These are phyloP conservation scores for Otatea glauca DNA, from an alignment of 176 grass and related monocot genomes.

Conservation along the genomic window DNA sequence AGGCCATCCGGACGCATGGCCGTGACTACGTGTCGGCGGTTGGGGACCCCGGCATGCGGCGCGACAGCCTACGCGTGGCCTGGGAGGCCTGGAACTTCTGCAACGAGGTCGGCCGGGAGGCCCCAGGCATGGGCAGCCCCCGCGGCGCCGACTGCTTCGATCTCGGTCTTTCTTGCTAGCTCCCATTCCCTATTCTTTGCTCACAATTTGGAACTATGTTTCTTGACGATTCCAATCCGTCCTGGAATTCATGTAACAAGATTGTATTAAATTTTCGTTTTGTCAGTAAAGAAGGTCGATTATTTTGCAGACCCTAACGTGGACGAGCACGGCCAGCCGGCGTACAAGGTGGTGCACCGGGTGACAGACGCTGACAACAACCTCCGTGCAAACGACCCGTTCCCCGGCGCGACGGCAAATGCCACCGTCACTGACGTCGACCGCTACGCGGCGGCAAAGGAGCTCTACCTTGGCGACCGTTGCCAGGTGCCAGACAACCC, in stretches of 20 bases:
- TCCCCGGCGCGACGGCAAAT: conserved; percentile 23
- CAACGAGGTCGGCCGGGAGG: conserved; percentile 90
- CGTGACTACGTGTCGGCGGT: conserved; percentile 60
- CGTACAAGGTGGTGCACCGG: conserved; percentile 55
- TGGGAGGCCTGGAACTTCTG: conserved; percentile 98
- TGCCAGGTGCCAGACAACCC: conserved; percentile 67
- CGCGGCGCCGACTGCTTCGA: conserved; percentile 92
- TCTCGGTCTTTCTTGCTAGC: conserved; percentile 45
- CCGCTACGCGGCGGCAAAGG: conserved; percentile 69
- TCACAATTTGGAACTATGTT: background rate
- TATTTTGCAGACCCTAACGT: conserved; percentile 20
- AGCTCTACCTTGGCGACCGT: conserved; percentile 73
- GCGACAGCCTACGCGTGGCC: conserved; percentile 74
- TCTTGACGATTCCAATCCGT: background rate
- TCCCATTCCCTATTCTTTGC: background rate
- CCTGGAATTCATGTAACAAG: background rate
- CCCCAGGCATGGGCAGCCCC: conserved; percentile 83
- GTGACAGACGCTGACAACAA: conserved; percentile 72
- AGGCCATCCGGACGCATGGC: conserved; percentile 4
- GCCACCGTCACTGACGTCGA: conserved; percentile 48
- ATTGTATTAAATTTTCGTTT: background rate
- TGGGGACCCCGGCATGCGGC: conserved; percentile 84
- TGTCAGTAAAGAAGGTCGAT: background rate
- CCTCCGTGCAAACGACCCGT: conserved; percentile 54
- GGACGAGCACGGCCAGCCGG: conserved; percentile 37